These are phyloP conservation scores for Andrographis paniculata DNA, from an alignment of 305 asterid genomes.

Conservation along the genomic window DNA sequence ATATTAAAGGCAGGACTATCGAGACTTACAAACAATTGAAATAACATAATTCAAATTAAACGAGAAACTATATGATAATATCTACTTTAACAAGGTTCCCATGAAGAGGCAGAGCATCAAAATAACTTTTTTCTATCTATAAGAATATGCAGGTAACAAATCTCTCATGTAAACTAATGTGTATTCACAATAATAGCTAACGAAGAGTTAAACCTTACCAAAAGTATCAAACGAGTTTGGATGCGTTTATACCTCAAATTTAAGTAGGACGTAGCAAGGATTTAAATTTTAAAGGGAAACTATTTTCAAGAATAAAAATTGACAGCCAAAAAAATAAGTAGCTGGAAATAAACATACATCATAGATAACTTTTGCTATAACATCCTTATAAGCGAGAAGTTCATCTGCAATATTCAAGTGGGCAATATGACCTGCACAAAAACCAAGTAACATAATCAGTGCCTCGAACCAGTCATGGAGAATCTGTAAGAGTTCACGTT, in stretches of 20 bases:
- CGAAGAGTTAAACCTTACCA: constrained; percentile 5
- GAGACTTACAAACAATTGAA: not conserved
- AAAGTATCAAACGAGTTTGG: constrained; percentile 6
- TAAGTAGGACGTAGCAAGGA: constrained; percentile 5
- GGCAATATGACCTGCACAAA: constrained; percentile 84
- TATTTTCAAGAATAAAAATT: constrained; percentile 8
- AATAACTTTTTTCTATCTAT: not conserved
- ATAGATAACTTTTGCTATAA: constrained; percentile 79
- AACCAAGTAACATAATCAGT: constrained; percentile 16
- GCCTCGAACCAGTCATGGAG: constrained; percentile 10
- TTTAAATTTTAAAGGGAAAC: constrained; percentile 1
- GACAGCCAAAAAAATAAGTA: constrained; percentile 2
- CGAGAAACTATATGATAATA: not conserved
- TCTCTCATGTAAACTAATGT: constrained; percentile 2
- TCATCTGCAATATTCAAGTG: constrained; percentile 85
- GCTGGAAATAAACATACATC: constrained; percentile 47
- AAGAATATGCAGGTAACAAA: not conserved
- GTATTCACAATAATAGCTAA: not conserved
- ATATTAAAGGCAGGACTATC: constrained; percentile 7
- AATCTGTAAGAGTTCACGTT: constrained; percentile 5
- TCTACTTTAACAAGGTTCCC: not conserved
- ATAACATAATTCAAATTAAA: constrained; percentile 5
- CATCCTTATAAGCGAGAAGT: constrained; percentile 71
- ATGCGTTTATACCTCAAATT: constrained; percentile 4
- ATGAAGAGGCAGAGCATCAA: no score